These are phyloP conservation scores for Diplocarpon rosae DNA, from an alignment of 2,329 filamentous ascomycete genomes.

Conservation along the genomic window DNA sequence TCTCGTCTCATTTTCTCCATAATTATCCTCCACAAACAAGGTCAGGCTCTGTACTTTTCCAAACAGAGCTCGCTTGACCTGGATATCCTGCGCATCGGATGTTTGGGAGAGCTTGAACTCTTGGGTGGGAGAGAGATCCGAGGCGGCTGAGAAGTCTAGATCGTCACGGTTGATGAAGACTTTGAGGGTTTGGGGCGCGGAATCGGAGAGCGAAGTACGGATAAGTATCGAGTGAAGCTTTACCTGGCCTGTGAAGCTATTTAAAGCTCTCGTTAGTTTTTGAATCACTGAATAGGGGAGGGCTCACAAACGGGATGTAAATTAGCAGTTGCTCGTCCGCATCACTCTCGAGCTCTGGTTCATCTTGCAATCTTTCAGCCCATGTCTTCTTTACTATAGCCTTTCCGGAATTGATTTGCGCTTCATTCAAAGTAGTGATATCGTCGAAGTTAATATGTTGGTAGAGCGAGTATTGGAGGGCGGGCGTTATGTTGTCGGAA, in stretches of 20 bases:
- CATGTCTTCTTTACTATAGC: slow-evolving; percentile 83
- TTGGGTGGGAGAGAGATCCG: slow-evolving; percentile 61
- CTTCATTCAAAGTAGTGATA: slow-evolving; percentile 78
- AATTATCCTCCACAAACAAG: slow-evolving; percentile 90
- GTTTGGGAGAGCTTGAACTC: slow-evolving; percentile 68
- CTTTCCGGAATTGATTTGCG: slow-evolving; percentile 53
- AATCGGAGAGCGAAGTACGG: slow-evolving; percentile 59
- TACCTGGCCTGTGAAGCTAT: slow-evolving; percentile 82
- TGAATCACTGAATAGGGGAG: background rate
- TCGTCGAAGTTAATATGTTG: slow-evolving; percentile 83
- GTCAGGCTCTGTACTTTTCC: slow-evolving; percentile 71
- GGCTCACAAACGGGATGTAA: slow-evolving; percentile 62
- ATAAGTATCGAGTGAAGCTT: slow-evolving; percentile 85
- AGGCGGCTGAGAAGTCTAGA: slow-evolving; percentile 71
- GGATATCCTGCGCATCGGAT: slow-evolving; percentile 73
- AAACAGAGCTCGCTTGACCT: slow-evolving; percentile 81
- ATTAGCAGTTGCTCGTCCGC: slow-evolving; percentile 91
- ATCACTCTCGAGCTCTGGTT: slow-evolving; percentile 74
- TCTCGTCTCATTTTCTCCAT: slow-evolving; percentile 64
- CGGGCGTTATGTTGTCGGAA: slow-evolving; percentile 83
- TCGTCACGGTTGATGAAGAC: slow-evolving; percentile 80
- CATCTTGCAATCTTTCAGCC: slow-evolving; percentile 60
- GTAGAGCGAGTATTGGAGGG: slow-evolving; percentile 83
- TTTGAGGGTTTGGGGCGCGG: slow-evolving; percentile 72
- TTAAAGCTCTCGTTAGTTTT: background rate